Base-by-base conservation (phyloP, 2,329 filamentous ascomycete species). In the Ophiocordyceps robertsii region DNA sequence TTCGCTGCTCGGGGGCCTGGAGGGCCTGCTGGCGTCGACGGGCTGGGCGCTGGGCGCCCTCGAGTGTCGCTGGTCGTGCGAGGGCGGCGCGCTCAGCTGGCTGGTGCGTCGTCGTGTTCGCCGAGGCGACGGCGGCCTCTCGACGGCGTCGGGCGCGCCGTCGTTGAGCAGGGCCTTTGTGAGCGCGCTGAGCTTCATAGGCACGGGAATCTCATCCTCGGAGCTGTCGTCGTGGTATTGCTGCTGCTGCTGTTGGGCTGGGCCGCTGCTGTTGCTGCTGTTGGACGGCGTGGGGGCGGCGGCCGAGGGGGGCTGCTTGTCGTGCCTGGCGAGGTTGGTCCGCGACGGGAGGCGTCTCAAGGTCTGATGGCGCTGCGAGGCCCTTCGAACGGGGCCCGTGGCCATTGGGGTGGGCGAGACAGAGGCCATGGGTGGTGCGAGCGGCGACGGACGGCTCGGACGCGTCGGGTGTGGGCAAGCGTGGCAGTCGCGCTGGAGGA, bases 151-250 rank as follows among this genome's bases (percentile, higher is more conserved):
- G 9, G 75, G 71, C 4, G 66, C 72, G 37, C 75, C 74, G 46
- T 81, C 77, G 44, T 77, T 76, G 21, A 95, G 71, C 14, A 95
- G 70, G 17, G 87, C 89, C 57, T 92, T 90, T 39, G 90, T 94
- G 51, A 92, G 76, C 53, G 89, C 88, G 59, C 88, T 95, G 58
- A 95, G 83, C 66, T 92, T 93, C 77, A 92, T 87, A 53, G 88
- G 88, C 51, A 86, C 82, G 14, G 84, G 84, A 27, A 93, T 85
- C 63, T 95, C 90, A 55, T 95, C 90, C 63, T 95, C 90, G 21
- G 89, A 95, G 68, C 86, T 95, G 57, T 95, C 89, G 53, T 85
- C 81, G 51, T 58, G 49, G 46, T 59, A 80, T 45, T 59, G 70
- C 39, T 68, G 67, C 45, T 68, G 68, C 43, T 68, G 60, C n/a